Conservation (phyloP, 2,329 filamentous ascomycete species). For the Zymoseptoria ardabiliae region DNA sequence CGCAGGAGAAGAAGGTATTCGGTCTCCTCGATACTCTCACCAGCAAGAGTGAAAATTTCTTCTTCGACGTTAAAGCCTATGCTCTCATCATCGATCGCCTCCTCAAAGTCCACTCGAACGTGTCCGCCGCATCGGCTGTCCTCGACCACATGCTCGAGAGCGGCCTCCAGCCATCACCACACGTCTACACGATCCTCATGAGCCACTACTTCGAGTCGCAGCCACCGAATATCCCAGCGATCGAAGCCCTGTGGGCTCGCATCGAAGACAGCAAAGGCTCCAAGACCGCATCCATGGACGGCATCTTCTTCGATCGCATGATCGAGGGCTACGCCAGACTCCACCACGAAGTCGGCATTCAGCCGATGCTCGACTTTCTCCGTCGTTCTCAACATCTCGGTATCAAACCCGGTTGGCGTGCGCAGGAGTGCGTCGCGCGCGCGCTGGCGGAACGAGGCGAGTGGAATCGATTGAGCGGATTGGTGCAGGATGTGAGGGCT, state of each 20-base stretch:
- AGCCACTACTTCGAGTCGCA: conserved; percentile 54
- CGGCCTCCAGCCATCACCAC: conserved; percentile 48
- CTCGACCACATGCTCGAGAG: conserved; percentile 52
- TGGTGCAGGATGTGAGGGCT: conserved; percentile 26
- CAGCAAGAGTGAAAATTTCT: conserved; percentile 36
- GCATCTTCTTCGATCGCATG: conserved; percentile 61
- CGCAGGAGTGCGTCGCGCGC: conserved; percentile 33
- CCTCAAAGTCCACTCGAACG: conserved; percentile 42
- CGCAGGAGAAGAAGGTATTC: conserved; percentile 51
- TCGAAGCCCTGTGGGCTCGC: conserved; percentile 51
- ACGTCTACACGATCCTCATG: conserved; percentile 69
- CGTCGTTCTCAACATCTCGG: conserved; percentile 33
- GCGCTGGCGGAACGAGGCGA: conserved; percentile 34
- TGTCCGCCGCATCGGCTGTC: conserved; percentile 50
- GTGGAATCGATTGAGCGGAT: conserved; percentile 25
- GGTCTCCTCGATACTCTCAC: conserved; percentile 53
- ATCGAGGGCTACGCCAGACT: conserved; percentile 57
- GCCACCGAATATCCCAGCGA: conserved; percentile 52
- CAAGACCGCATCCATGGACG: conserved; percentile 34
- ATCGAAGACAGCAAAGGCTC: conserved; percentile 30
- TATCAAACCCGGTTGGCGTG: conserved; percentile 36
- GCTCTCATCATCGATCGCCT: conserved; percentile 62
- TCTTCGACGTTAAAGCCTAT: conserved; percentile 56
- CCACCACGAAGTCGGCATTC: conserved; percentile 40
- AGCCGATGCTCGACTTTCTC: conserved; percentile 38